These are phyloP conservation scores for Letharia lupina DNA, from an alignment of 495 filamentous ascomycete species.

Conservation along the genomic window DNA sequence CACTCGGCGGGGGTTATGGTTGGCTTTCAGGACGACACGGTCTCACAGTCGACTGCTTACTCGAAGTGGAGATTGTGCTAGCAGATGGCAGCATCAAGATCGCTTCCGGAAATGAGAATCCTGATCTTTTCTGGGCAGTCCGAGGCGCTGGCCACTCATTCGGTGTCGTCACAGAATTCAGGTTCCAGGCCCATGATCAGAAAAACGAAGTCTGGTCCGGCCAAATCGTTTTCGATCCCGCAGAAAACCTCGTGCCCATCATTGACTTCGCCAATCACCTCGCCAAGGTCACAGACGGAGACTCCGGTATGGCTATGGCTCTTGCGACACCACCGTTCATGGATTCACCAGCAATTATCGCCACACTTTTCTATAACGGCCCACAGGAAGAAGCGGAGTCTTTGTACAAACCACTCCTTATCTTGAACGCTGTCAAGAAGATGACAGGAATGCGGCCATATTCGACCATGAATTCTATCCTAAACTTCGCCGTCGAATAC, in stretches of 20 bases:
- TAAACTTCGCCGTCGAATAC: slow-evolving; percentile 20
- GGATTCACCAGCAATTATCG: slow-evolving; percentile 32
- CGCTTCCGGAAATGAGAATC: too few relatives aligned
- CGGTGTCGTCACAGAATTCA: slow-evolving; percentile 41
- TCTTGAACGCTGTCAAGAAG: slow-evolving; percentile 33
- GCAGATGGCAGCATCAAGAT: slow-evolving; percentile 35
- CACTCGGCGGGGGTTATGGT: slow-evolving; percentile 51
- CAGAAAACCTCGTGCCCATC: too few relatives aligned
- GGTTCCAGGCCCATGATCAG: slow-evolving; percentile 39
- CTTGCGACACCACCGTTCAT: slow-evolving; percentile 25
- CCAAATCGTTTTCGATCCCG: slow-evolving; percentile 31
- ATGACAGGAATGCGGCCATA: slow-evolving; percentile 38
- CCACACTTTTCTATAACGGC: slow-evolving; percentile 46
- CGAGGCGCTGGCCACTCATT: slow-evolving; percentile 42
- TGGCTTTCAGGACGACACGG: slow-evolving; percentile 43
- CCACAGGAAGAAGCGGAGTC: slow-evolving; percentile 33
- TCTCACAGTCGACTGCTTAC: slow-evolving; percentile 45
- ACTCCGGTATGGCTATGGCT: slow-evolving; percentile 35
- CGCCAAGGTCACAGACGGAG: slow-evolving; percentile 33
- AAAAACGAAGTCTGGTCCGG: slow-evolving; percentile 41
- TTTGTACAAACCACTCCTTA: slow-evolving; percentile 35
- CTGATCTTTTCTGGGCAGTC: slow-evolving; percentile 44
- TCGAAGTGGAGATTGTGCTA: slow-evolving; percentile 42
- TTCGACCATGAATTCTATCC: slow-evolving; percentile 34
- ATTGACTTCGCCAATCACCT: neutral